Percentiles rank a stretch among this genome's conserved stretches.
Conservation (phyloP, 805 yeast species). For the Aciculoconidium aculeatum region DNA sequence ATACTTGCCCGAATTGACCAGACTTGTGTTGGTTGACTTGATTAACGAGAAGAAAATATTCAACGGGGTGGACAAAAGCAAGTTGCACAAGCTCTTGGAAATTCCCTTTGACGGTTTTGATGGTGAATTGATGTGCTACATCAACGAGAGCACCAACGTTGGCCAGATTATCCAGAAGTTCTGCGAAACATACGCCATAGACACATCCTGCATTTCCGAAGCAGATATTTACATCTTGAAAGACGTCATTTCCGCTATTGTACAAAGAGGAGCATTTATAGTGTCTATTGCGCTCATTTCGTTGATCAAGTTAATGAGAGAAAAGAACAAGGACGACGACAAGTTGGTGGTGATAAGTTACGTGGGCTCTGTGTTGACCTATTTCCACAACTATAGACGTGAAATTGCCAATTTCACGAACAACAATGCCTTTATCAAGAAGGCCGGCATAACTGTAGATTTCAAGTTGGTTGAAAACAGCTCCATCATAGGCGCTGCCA, state of each 20-base stretch:
- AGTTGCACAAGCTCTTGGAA: constrained; percentile 10
- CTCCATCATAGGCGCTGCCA: constrained; percentile 49
- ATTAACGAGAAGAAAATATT: constrained; percentile 24
- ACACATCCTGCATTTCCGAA: constrained; percentile 10
- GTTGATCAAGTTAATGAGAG: constrained; percentile 22
- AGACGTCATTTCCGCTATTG: constrained; percentile 29
- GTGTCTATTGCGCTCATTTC: constrained; percentile 39
- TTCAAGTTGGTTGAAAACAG: constrained; percentile 40
- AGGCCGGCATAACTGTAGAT: constrained; percentile 27
- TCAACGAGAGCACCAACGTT: constrained; percentile 25
- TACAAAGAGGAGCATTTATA: constrained; percentile 40
- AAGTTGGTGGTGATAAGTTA: constrained; percentile 30
- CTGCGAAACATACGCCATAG: constrained; percentile 12
- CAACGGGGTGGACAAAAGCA: constrained; percentile 9
- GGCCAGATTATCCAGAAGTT: constrained; percentile 15
- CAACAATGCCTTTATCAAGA: constrained; percentile 17
- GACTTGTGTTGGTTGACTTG: constrained; percentile 37
- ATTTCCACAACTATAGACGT: constrained; percentile 35
- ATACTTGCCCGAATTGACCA: constrained; percentile 47
- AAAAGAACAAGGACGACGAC: constrained; percentile 16
- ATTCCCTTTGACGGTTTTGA: constrained; percentile 26
- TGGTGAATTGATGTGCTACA: constrained; percentile 37
- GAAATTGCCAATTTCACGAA: constrained; percentile 19
- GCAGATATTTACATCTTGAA: constrained; percentile 25
- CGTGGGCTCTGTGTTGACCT: constrained; percentile 47